A percentile compares a stretch with the other conserved stretches of the same genome.
Conservation (phyloP, 179 eudicot genomes). For the Beta macrorhiza region DNA sequence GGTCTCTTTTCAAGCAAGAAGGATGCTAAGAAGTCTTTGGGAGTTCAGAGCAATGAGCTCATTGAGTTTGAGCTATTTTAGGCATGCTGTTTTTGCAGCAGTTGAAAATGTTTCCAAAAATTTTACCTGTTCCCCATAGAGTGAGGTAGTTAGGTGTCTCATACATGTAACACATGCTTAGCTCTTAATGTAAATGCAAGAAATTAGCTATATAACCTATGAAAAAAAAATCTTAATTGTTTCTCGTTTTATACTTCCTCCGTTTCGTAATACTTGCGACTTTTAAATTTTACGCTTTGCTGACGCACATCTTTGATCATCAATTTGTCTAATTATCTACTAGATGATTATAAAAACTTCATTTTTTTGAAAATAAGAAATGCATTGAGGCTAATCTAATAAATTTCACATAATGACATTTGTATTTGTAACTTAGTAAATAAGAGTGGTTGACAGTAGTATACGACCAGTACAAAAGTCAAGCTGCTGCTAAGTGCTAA, state of each 20-base stretch:
- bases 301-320: neutral
- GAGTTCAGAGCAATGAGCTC: conserved; percentile 28
- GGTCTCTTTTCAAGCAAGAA: conserved; percentile 32
- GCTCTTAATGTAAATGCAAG: conserved; percentile 38
- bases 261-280: no score
- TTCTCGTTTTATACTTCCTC: neutral
- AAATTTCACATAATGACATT: neutral
- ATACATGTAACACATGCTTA: conserved; percentile 27
- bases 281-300: neutral
- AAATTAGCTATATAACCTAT: conserved; percentile 22
- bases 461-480: no score
- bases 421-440: neutral
- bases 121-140: conserved; percentile 10
- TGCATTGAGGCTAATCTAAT: no score
- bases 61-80: conserved; percentile 60
- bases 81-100: conserved; percentile 5
- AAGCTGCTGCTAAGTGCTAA: neutral
- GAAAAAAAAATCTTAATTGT: conserved; percentile 4
- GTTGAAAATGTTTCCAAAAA: neutral
- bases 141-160: conserved; percentile 21
- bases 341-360: no score
- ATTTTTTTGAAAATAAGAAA: no score
- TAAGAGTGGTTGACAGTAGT: no score
- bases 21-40: conserved; percentile 28
- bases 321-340: no score